Conservation (phyloP, 345 rosid species). For the Pistacia integerrima region DNA sequence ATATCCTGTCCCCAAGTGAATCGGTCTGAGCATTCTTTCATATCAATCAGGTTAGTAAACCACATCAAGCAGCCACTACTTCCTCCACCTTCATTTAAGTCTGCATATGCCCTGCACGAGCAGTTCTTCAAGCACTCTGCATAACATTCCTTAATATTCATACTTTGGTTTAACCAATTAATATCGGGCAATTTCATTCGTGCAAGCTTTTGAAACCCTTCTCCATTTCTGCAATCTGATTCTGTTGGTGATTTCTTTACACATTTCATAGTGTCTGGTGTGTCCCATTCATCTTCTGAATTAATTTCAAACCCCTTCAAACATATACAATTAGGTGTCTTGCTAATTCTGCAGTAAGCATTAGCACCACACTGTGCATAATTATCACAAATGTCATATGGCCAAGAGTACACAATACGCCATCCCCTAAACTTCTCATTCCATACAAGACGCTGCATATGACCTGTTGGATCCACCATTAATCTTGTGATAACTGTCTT, state of each 20-base stretch:
- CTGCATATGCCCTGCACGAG: neutral
- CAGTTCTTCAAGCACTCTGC: constrained; percentile 2
- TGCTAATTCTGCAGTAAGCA: constrained; percentile 2
- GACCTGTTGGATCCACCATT: constrained; percentile 15
- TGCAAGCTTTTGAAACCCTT: constrained; percentile 7
- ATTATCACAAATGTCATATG: constrained; percentile 27
- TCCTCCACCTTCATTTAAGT: constrained; percentile 15
- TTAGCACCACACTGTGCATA: constrained; percentile 33
- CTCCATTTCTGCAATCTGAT: constrained; percentile 20
- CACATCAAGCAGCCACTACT: constrained; percentile 40
- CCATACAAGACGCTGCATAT: constrained; percentile 24
- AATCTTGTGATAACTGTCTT: constrained; percentile 19
- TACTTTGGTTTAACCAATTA: constrained; percentile 9
- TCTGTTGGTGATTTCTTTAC: neutral
- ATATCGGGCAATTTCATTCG: constrained; percentile 26
- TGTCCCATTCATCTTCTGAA: neutral
- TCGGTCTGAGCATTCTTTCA: neutral
- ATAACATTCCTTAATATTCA: constrained; percentile 26
- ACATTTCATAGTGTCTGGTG: neutral
- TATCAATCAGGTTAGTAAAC: constrained; percentile 31
- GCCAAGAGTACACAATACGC: constrained; percentile 1
- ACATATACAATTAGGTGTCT: neutral
- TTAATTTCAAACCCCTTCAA: constrained; percentile 16
- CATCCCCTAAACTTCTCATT: neutral
- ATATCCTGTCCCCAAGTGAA: constrained; percentile 27